These are phyloP conservation scores for Allium sativum DNA, from an alignment of 106 monocot genomes.

Conservation along the genomic window DNA sequence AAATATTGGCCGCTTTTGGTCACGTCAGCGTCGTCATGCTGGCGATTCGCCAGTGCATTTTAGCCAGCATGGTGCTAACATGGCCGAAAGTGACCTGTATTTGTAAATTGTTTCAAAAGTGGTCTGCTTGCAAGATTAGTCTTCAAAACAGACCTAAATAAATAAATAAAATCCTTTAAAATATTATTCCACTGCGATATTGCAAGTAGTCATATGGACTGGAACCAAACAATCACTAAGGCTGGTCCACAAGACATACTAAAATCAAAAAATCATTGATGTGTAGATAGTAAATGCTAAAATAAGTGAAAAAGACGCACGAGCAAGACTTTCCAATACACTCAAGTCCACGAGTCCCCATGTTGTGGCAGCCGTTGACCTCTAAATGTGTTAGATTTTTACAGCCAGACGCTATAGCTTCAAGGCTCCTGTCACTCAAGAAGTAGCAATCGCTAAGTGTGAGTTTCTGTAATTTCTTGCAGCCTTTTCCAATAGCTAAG, in stretches of 20 bases:
- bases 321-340: constrained; percentile 74
- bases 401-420: constrained; percentile 75
- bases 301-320: constrained; percentile 25
- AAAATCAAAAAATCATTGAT: too few species aligned
- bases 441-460: constrained; percentile 78
- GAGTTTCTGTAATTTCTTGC: constrained; percentile 73
- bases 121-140: too few species aligned
- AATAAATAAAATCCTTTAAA: too few species aligned
- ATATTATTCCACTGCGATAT: too few species aligned
- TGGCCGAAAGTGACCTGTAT: too few species aligned
- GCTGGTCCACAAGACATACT: not conserved
- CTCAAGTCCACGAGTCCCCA: constrained; percentile 72
- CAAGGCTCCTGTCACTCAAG: constrained; percentile 77
- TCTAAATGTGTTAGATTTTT: constrained; percentile 54
- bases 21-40: too few species aligned
- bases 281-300: too few species aligned
- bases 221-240: not conserved
- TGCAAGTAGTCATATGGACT: not conserved
- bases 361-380: constrained; percentile 89
- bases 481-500: constrained; percentile 81
- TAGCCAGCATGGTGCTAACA: too few species aligned
- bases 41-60: too few species aligned
- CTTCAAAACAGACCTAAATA: too few species aligned
- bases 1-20: too few species aligned
- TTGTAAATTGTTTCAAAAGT: too few species aligned